These are phyloP conservation scores for Clathrospora elynae DNA, from an alignment of 2,329 filamentous ascomycete species.

Conservation along the genomic window DNA sequence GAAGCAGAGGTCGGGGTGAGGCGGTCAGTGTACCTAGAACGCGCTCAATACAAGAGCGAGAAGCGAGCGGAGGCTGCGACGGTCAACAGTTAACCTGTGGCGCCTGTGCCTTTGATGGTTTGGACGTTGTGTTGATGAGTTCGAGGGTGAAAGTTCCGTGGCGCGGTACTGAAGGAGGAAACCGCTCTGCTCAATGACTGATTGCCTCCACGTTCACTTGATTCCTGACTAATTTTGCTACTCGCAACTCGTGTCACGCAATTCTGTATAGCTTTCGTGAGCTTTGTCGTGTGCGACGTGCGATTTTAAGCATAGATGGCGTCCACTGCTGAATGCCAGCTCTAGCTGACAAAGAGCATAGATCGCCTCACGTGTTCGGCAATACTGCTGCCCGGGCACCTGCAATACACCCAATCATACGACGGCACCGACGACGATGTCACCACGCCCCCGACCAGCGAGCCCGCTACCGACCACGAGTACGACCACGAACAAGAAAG, in stretches of 20 bases:
- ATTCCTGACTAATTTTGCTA: too few relatives aligned
- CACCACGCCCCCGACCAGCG: conserved; percentile 12
- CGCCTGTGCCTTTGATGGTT: conserved; percentile 23
- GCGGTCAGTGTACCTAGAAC: not conserved
- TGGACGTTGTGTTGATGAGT: conserved; percentile 25
- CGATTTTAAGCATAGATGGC: too few relatives aligned
- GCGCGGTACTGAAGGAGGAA: conserved; percentile 12
- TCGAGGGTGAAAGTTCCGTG: conserved; percentile 14
- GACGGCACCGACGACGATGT: conserved; percentile 17
- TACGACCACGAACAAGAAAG: conserved; percentile 9
- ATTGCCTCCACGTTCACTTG: not conserved
- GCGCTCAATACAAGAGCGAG: not conserved
- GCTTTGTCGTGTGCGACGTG: conserved; percentile 2
- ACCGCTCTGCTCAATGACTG: not conserved
- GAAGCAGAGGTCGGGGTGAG: not conserved
- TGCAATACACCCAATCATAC: conserved; percentile 32
- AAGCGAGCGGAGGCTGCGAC: not conserved
- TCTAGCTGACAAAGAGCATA: conserved; percentile 26
- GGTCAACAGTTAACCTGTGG: not conserved
- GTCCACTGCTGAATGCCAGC: too few relatives aligned
- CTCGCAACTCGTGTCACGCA: too few relatives aligned
- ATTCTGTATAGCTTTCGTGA: not conserved
- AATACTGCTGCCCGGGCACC: too few relatives aligned
- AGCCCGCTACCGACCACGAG: conserved; percentile 9
- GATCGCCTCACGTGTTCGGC: conserved; percentile 35